These are phyloP conservation scores for Phaeolepiota aurea DNA, from an alignment of 768 basidiomycete genomes.

Conservation along the genomic window DNA sequence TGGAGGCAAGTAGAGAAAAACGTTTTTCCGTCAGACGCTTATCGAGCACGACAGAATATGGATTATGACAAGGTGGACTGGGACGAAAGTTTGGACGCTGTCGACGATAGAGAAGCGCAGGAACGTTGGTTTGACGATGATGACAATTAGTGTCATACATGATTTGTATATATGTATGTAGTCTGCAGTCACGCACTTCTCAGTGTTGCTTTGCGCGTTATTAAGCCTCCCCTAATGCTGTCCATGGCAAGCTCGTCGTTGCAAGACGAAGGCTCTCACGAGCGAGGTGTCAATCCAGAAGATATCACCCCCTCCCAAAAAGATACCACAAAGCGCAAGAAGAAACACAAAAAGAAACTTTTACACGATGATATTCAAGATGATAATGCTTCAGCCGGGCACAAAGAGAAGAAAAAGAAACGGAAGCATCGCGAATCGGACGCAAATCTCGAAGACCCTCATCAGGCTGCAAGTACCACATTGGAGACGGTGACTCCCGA, in stretches of 20 bases:
- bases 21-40: neutral
- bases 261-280: constrained; percentile 10
- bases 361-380: constrained; percentile 17
- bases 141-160: constrained; percentile 21
- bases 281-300: constrained; percentile 10
- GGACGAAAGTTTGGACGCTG: constrained; percentile 59
- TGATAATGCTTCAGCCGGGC: constrained; percentile 8
- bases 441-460: too few species aligned
- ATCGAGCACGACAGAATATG: constrained; percentile 34
- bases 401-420: constrained; percentile 31
- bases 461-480: too few species aligned
- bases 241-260: constrained; percentile 15
- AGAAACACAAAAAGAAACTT: constrained; percentile 34
- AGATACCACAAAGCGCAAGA: constrained; percentile 10
- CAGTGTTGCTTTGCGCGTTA: too few species aligned
- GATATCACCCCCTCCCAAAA: constrained; percentile 6
- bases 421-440: constrained; percentile 16
- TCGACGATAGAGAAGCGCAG: constrained; percentile 52
- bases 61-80: constrained; percentile 71
- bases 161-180: constrained; percentile 2
- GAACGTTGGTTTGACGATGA: constrained; percentile 73
- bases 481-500: neutral
- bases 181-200: constrained; percentile 3
- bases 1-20: constrained; percentile 44
- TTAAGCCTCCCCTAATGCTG: constrained; percentile 39